Percentiles rank a stretch among this genome's conserved stretches.
Conservation (phyloP, 2,329 filamentous ascomycete genomes). For the Alternaria gansuensis region DNA sequence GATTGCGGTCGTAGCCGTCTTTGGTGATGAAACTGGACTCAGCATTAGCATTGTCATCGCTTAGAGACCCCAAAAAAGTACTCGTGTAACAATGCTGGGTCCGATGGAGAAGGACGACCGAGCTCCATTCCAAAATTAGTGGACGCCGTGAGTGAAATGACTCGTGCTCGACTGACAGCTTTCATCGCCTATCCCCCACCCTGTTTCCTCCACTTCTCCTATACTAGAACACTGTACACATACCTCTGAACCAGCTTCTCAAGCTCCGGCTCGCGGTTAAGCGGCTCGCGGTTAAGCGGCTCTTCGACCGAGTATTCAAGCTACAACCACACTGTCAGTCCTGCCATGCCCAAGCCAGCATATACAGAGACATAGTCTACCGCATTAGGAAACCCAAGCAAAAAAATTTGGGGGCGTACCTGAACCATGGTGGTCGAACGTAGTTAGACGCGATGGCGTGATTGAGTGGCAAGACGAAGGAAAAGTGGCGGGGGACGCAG, state of each 20-base stretch:
- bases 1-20: constrained; percentile 66
- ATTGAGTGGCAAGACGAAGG: constrained; percentile 34
- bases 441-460: constrained; percentile 43
- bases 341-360: constrained; percentile 1
- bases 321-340: constrained; percentile 39
- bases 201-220: too few species aligned
- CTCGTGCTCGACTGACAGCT: background rate
- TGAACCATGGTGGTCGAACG: constrained; percentile 38
- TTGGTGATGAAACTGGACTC: constrained; percentile 59
- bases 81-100: background rate
- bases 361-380: constrained; percentile 26
- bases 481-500: constrained; percentile 19
- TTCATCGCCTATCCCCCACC: background rate
- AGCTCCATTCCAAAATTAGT: background rate
- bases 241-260: constrained; percentile 57
- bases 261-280: constrained; percentile 60
- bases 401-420: constrained; percentile 30
- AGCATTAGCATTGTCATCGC: background rate
- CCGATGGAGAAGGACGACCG: background rate
- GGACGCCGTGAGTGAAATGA: background rate
- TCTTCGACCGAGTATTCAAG: constrained; percentile 56
- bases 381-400: constrained; percentile 27
- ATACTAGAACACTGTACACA: background rate
- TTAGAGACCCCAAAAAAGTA: background rate
- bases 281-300: constrained; percentile 59